Evolutionary conservation across 768 basidiomycete species (phyloP), one percentile per base, ranked within the genome.

Genomic region (Serendipita sp.): DNA sequence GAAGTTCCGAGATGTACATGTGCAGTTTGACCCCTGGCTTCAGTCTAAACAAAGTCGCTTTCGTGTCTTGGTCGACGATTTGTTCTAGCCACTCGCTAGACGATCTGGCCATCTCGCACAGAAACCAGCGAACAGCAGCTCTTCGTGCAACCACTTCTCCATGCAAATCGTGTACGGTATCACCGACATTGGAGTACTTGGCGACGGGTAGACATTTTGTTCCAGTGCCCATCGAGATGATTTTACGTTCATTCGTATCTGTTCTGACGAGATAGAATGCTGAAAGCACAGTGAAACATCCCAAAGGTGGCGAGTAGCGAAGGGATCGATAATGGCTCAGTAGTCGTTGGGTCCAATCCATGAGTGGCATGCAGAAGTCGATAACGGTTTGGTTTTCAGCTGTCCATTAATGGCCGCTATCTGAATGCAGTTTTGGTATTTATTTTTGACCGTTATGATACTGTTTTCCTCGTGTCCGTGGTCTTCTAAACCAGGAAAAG

Each of bases 91-190:
- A 86, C 9, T 31, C 50, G n/a, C 31, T 67, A 65, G 45, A n/a
- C 17, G 50, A 42, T 9, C 61, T 43, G 30, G 45, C 38, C 5
- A 85, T 76, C 71, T 96, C 89, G 63, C 86, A 82, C 33, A 92
- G 71, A 51, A 91, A 74, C 90, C 91, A 97, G 26, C 84, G 78
- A 44, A 85, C 70, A 0, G 86, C 82, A 7, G 85, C 84, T 31
- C 94, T 78, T 20, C 90, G 80, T 1, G 91, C 91, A n/a, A 96
- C 76, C 22, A 94, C 81, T 72, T 97, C 94, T 9, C 94, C 94
- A 71, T 97, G 94, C 61, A 81, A 85, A 68, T 96, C 94, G 68
- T 94, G 91, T 17, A 96, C 66, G 0, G 82, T 78, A 68, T 95
- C 90, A 0, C 94, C 94, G 30, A 76, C 75, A 3, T 71, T 67